A percentile compares a stretch with the other conserved stretches of the same genome.
Conservation (phyloP, 2,329 filamentous ascomycete genomes). For the Cladophialophora chaetospira region DNA sequence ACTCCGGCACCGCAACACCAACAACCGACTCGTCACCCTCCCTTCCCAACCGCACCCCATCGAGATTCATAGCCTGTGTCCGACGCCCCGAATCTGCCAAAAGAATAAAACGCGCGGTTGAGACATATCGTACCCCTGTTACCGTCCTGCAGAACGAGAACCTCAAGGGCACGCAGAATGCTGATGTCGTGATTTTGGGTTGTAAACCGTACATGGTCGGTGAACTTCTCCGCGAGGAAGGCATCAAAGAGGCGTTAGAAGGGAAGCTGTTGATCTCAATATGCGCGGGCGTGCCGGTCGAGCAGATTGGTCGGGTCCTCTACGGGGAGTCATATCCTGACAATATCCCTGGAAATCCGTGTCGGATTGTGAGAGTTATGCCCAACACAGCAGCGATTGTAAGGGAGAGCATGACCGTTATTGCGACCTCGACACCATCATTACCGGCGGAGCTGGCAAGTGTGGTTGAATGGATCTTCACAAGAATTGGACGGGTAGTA, state of each 20-base stretch:
- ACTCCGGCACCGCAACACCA: constrained; percentile 41
- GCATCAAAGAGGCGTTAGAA: constrained; percentile 70
- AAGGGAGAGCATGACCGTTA: constrained; percentile 79
- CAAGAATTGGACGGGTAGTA: constrained; percentile 44
- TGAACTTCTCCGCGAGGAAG: constrained; percentile 60
- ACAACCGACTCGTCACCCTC: constrained; percentile 32
- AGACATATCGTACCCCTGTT: constrained; percentile 59
- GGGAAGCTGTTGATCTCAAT: constrained; percentile 84
- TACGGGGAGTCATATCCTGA: constrained; percentile 50
- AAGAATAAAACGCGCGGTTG: constrained; percentile 67
- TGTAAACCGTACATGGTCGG: constrained; percentile 79
- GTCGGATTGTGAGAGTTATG: constrained; percentile 72
- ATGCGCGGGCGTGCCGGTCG: constrained; percentile 71
- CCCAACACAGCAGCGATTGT: constrained; percentile 82
- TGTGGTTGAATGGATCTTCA: constrained; percentile 61
- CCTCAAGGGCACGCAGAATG: constrained; percentile 64
- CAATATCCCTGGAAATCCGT: constrained; percentile 42
- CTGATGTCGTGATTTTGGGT: constrained; percentile 73
- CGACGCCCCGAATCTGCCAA: constrained; percentile 68
- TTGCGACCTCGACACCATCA: constrained; percentile 59
- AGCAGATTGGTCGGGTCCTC: constrained; percentile 61
- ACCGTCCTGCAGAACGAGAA: constrained; percentile 73
- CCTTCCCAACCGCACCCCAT: constrained; percentile 63
- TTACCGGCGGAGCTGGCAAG: constrained; percentile 45
- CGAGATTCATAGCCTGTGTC: constrained; percentile 79